Conservation (phyloP, 1,284 basidiomycete genomes). For the Paramarasmius palmivorus region DNA sequence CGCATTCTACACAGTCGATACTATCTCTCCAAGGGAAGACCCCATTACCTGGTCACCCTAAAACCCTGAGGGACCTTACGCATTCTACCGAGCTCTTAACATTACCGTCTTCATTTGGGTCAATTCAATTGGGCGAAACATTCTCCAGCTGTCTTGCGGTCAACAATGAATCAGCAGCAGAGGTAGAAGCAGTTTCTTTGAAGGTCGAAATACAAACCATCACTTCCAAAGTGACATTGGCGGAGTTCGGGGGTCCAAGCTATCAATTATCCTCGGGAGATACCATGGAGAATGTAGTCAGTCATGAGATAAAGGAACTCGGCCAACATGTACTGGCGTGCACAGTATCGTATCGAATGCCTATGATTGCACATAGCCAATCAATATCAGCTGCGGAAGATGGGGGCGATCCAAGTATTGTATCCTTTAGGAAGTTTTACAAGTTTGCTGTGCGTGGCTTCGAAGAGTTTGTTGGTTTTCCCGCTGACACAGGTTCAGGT, state of each 20-base stretch:
- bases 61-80: conserved; percentile 76
- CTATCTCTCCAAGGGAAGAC: conserved; percentile 73
- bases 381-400: conserved; percentile 45
- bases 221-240: conserved; percentile 59
- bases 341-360: conserved; percentile 69
- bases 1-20: conserved; percentile 73
- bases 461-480: not conserved
- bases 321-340: conserved; percentile 83
- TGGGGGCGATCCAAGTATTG: conserved; percentile 55
- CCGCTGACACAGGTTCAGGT: conserved; percentile 50
- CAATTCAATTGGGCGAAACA: conserved; percentile 80
- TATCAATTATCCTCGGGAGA: conserved; percentile 50
- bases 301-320: conserved; percentile 82
- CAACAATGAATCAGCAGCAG: conserved; percentile 70
- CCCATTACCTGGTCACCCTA: conserved; percentile 72
- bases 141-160: conserved; percentile 78
- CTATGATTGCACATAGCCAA: conserved; percentile 49
- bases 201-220: conserved; percentile 79
- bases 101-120: conserved; percentile 75
- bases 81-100: conserved; percentile 72
- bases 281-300: conserved; percentile 64
- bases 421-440: conserved; percentile 85
- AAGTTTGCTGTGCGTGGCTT: conserved; percentile 74
- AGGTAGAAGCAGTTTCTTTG: conserved; percentile 58
- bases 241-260: conserved; percentile 59